Evolutionary conservation across 2,329 filamentous ascomycete genomes (phyloP).

Genomic region (Diplodia sapinea): DNA sequence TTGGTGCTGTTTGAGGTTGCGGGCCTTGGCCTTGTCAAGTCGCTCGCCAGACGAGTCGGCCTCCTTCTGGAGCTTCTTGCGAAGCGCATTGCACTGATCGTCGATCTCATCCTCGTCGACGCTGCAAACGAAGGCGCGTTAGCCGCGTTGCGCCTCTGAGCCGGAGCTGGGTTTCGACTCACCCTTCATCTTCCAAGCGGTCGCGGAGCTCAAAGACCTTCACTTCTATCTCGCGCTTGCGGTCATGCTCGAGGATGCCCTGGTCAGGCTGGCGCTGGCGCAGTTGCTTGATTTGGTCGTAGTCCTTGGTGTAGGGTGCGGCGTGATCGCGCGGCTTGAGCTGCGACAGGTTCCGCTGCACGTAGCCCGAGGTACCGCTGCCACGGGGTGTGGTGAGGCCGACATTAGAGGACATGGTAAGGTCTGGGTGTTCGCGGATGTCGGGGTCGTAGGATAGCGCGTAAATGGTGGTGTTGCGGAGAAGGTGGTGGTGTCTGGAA

Average conservation of each 20-base stretch:
- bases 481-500: conserved; percentile 12
- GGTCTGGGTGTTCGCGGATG: conserved; percentile 17
- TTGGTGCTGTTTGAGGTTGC: conserved; percentile 83
- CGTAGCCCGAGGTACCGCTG: conserved; percentile 95
- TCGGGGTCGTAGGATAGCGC: neutral
- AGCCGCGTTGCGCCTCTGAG: conserved; percentile 23
- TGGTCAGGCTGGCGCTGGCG: conserved; percentile 84
- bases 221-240: conserved; percentile 88
- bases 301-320: conserved; percentile 76
- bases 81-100: conserved; percentile 68
- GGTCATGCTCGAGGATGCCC: conserved; percentile 92
- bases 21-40: conserved; percentile 51
- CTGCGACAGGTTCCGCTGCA: conserved; percentile 92
- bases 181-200: conserved; percentile 88
- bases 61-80: conserved; percentile 66
- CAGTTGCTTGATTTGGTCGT: conserved; percentile 73
- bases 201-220: conserved; percentile 91
- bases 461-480: conserved; percentile 13
- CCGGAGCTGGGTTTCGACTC: conserved; percentile 37
- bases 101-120: conserved; percentile 93
- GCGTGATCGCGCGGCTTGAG: conserved; percentile 81
- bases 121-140: conserved; percentile 50
- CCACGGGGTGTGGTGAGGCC: conserved; percentile 93
- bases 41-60: conserved; percentile 39
- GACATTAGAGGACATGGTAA: conserved; percentile 90